phyloP scores from a whole-genome alignment of 129 eudicot genomes.

The Rutidosis leptorrhynchoides region DNA sequence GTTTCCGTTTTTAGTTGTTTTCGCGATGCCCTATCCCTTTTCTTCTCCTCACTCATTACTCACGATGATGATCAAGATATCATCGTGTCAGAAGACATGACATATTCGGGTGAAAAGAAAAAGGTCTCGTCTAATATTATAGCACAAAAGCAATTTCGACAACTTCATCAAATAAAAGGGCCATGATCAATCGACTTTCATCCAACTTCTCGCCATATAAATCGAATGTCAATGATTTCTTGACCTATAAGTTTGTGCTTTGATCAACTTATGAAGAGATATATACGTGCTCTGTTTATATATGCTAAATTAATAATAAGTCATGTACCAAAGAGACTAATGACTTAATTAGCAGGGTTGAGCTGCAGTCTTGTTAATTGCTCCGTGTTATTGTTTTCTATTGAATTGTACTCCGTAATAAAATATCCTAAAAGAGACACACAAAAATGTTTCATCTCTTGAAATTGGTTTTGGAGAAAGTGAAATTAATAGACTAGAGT shows the following conservation, averaged over 20 bases:
- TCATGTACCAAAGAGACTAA: not conserved
- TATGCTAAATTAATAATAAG: not conserved
- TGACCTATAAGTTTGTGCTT: not conserved
- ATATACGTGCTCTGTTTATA: not conserved
- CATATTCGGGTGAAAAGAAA: conserved; percentile 3
- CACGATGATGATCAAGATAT: conserved; percentile 14
- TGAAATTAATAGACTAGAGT: too few species aligned
- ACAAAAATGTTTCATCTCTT: too few species aligned
- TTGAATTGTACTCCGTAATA: not conserved
- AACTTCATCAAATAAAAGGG: conserved; percentile 36
- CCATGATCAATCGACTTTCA: conserved; percentile 23
- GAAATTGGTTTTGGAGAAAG: too few species aligned
- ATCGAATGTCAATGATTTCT: not conserved
- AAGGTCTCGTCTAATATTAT: conserved; percentile 22
- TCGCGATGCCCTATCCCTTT: conserved; percentile 10
- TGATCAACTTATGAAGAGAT: not conserved
- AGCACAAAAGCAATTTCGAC: conserved; percentile 49
- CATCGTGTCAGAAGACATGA: not conserved
- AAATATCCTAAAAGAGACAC: too few species aligned
- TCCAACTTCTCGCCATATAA: not conserved
- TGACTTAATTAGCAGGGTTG: not conserved
- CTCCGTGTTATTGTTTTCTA: not conserved
- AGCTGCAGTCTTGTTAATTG: not conserved
- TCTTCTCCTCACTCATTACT: conserved; percentile 11
- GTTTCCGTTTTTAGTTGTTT: conserved; percentile 20